A percentile compares a stretch with the other conserved stretches of the same genome.
Conservation (phyloP, 2,329 filamentous ascomycete genomes). For the Teratosphaeria destructans region DNA sequence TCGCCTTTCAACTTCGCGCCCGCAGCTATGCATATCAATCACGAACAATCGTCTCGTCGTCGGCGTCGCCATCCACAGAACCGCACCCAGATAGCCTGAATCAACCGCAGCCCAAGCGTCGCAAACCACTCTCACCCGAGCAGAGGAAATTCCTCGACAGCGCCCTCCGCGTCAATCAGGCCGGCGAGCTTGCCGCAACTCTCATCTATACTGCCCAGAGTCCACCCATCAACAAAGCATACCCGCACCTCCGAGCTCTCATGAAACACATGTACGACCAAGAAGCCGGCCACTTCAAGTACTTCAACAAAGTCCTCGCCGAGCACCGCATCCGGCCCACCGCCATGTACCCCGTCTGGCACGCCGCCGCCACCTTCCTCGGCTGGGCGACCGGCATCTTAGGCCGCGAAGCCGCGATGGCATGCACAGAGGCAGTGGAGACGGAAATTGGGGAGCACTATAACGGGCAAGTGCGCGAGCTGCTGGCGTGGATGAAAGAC, state of each 20-base stretch:
- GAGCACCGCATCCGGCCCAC: conserved; percentile 87
- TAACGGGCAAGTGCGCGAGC: conserved; percentile 74
- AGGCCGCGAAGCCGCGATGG: conserved; percentile 92
- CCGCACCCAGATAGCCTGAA: conserved; percentile 11
- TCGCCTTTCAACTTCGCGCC: conserved; percentile 21
- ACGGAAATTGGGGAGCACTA: conserved; percentile 97
- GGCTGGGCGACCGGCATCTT: conserved; percentile 85
- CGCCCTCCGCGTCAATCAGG: conserved; percentile 90
- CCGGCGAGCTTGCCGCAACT: conserved; percentile 91
- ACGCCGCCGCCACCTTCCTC: conserved; percentile 63
- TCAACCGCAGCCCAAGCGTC: conserved; percentile 7
- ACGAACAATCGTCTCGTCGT: conserved; percentile 10
- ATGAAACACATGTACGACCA: conserved; percentile 99
- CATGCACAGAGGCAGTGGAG: conserved; percentile 95
- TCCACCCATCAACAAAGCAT: conserved; percentile 63
- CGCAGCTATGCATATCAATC: conserved; percentile 5
- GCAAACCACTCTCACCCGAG: conserved; percentile 25
- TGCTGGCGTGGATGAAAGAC: conserved; percentile 70
- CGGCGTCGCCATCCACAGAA: conserved; percentile 10
- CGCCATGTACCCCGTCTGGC: conserved; percentile 85
- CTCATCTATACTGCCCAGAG: conserved; percentile 89
- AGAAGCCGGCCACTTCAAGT: conserved; percentile 75
- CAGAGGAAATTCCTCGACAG: conserved; percentile 68
- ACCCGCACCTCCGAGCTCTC: conserved; percentile 78
- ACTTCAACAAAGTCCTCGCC: conserved; percentile 73